A percentile compares a stretch with the other conserved stretches of the same genome.
These are phyloP conservation scores for Fennellomyces sp. DNA, from an alignment of 371 early-diverging fungal genomes.

Conservation along the genomic window DNA sequence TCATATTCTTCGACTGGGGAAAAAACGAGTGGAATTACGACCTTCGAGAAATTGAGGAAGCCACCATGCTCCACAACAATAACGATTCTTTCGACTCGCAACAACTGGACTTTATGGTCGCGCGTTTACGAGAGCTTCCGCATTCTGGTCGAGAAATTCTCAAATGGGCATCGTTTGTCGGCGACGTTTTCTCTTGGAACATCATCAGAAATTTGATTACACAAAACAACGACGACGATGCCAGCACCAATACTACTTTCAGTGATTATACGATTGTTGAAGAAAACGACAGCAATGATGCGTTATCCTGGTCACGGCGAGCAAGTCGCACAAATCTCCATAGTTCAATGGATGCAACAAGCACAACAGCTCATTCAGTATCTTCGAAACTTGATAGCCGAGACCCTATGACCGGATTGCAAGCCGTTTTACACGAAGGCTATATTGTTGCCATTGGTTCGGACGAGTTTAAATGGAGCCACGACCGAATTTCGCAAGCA, in stretches of 20 bases:
- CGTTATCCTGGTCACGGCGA: no score
- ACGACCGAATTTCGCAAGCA: slow-evolving; percentile 52
- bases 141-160: slow-evolving; percentile 34
- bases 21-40: slow-evolving; percentile 50
- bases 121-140: slow-evolving; percentile 37
- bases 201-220: slow-evolving; percentile 42
- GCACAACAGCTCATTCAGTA: background rate
- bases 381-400: slow-evolving; percentile 3
- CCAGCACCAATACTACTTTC: background rate
- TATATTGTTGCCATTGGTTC: slow-evolving; percentile 41
- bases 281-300: background rate
- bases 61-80: slow-evolving; percentile 11
- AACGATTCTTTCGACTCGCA: slow-evolving; percentile 19
- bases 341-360: no score
- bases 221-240: slow-evolving; percentile 7
- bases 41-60: slow-evolving; percentile 29
- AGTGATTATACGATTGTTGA: background rate
- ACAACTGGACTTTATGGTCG: slow-evolving; percentile 39
- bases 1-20: slow-evolving; percentile 52
- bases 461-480: slow-evolving; percentile 50
- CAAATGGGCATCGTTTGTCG: slow-evolving; percentile 48
- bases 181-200: slow-evolving; percentile 48
- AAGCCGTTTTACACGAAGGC: slow-evolving; percentile 50
- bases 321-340: background rate
- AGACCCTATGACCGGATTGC: slow-evolving; percentile 46